Evolutionary conservation across 73 alveolate genomes (phyloP).

Genomic region (Tetrahymena malaccensis): DNA sequence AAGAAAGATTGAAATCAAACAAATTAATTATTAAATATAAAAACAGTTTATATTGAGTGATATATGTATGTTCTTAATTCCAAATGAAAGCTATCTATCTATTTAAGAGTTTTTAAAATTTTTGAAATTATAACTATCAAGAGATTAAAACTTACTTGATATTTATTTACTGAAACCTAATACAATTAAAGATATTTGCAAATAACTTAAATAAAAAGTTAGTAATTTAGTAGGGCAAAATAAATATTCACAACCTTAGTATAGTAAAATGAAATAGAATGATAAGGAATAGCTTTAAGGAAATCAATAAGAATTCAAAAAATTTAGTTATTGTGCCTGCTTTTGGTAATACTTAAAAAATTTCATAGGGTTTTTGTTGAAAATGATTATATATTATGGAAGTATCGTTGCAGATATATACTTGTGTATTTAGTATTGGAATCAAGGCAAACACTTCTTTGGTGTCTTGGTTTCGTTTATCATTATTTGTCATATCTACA

Average conservation of each 20-base stretch:
- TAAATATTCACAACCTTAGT: too few relatives aligned
- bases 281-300: not conserved
- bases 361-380: not conserved
- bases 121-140: not conserved
- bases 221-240: not conserved
- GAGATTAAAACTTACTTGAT: not conserved
- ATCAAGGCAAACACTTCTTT: not conserved
- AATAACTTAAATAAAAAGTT: not conserved
- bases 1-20: not conserved
- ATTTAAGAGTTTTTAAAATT: not conserved
- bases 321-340: not conserved
- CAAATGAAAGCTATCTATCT: not conserved
- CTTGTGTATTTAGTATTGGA: not conserved
- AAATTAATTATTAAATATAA: too few relatives aligned
- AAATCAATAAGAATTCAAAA: not conserved
- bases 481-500: not conserved
- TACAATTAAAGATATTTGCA: not conserved
- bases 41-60: too few relatives aligned
- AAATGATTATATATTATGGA: not conserved
- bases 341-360: not conserved
- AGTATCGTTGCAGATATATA: not conserved
- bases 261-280: not conserved
- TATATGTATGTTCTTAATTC: not conserved
- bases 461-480: not conserved
- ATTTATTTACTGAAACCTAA: not conserved